Percentiles rank a stretch among this genome's conserved stretches.
phyloP scores from a whole-genome alignment of 1,284 basidiomycete genomes.

The Ceraceosorus guamensis region DNA sequence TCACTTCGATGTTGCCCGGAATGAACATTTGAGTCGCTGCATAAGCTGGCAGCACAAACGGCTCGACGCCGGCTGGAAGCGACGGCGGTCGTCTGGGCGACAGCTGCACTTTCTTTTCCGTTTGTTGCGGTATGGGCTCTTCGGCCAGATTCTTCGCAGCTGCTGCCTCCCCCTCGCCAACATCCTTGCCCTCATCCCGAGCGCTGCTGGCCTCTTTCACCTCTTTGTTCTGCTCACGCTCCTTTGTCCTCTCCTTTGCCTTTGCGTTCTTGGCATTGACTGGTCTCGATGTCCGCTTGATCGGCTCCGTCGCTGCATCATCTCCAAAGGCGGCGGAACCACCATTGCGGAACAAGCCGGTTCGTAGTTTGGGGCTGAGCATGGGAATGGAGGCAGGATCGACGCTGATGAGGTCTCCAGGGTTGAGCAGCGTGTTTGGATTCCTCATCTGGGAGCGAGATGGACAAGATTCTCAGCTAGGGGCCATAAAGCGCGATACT shows the following conservation, averaged over 20 bases:
- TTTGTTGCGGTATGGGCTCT: not conserved
- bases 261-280: not conserved
- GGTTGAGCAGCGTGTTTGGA: slow-evolving; percentile 80
- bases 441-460: slow-evolving; percentile 54
- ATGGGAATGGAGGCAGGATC: slow-evolving; percentile 74
- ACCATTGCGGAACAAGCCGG: slow-evolving; percentile 21
- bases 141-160: slow-evolving; percentile 9
- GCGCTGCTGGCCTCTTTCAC: not conserved
- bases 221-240: not conserved
- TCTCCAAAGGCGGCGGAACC: slow-evolving; percentile 1
- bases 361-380: slow-evolving; percentile 37
- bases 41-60: slow-evolving; percentile 75
- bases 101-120: slow-evolving; percentile 9
- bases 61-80: slow-evolving; percentile 37
- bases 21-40: slow-evolving; percentile 89
- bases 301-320: not conserved
- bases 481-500: not conserved
- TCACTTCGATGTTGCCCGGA: slow-evolving; percentile 87
- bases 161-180: slow-evolving; percentile 12
- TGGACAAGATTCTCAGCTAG: slow-evolving; percentile 3
- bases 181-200: not conserved
- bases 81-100: slow-evolving; percentile 19
- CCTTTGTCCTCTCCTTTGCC: slow-evolving; percentile 6
- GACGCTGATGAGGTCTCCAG: slow-evolving; percentile 88
- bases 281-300: too few relatives aligned